These are phyloP conservation scores for Raffaelea arxii DNA, from an alignment of 2,329 filamentous ascomycete genomes.

Conservation along the genomic window DNA sequence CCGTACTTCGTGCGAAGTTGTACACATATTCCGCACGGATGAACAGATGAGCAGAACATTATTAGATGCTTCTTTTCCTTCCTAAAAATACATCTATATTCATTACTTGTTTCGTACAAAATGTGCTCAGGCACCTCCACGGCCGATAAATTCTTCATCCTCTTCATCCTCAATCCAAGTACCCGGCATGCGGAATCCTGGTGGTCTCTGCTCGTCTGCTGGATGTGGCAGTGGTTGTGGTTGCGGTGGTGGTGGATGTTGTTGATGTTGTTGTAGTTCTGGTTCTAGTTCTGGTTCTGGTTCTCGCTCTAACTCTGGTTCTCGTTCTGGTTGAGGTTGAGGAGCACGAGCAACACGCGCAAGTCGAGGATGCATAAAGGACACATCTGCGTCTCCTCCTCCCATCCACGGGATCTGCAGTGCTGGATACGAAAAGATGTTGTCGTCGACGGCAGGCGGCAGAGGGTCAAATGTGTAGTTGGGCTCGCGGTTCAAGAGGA, in stretches of 20 bases:
- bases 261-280: neutral
- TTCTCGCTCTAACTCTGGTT: too few relatives aligned
- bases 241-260: too few relatives aligned
- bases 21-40: too few relatives aligned
- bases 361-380: too few relatives aligned
- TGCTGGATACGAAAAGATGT: constrained; percentile 36
- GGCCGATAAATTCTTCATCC: constrained; percentile 3
- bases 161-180: constrained; percentile 10
- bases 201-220: neutral
- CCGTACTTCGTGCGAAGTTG: too few relatives aligned
- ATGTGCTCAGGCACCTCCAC: neutral
- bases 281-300: neutral
- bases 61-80: too few relatives aligned
- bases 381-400: too few relatives aligned
- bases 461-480: constrained; percentile 76
- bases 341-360: too few relatives aligned
- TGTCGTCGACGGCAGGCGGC: constrained; percentile 52
- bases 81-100: too few relatives aligned
- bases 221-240: neutral
- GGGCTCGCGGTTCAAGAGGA: constrained; percentile 52
- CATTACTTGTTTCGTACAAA: neutral
- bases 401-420: constrained; percentile 33
- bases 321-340: too few relatives aligned
- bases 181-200: constrained; percentile 7
- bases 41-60: too few relatives aligned